Percentiles rank a stretch among this genome's conserved stretches.
phyloP scores from a whole-genome alignment of 345 rosid genomes.

The Viola odorata region DNA sequence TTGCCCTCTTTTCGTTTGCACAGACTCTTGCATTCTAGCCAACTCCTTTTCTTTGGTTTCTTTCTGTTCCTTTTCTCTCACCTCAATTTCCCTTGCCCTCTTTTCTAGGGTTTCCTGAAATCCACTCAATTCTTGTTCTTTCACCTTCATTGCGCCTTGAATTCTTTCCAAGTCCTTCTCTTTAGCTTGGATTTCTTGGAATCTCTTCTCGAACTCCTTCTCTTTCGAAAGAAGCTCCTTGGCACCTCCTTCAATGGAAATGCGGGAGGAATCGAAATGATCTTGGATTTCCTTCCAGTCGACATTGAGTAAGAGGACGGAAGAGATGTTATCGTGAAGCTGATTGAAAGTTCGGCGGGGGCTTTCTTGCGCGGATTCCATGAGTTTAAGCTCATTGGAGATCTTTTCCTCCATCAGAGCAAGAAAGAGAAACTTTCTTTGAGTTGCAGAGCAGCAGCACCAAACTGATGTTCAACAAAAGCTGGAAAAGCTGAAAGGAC shows the following conservation, averaged over 20 bases:
- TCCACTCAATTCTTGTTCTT: too few species aligned
- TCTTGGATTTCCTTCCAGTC: conserved; percentile 45
- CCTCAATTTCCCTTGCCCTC: not conserved
- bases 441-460: too few species aligned
- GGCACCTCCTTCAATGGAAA: conserved; percentile 20
- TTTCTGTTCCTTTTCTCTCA: not conserved
- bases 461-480: too few species aligned
- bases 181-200: not conserved
- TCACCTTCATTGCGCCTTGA: not conserved
- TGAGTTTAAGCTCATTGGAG: conserved; percentile 12
- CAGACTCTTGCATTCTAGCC: not conserved
- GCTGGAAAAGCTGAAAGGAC: too few species aligned
- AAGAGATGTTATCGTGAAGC: conserved; percentile 34
- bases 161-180: not conserved
- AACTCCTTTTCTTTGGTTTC: too few species aligned
- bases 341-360: conserved; percentile 26
- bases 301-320: conserved; percentile 31
- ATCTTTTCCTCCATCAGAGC: conserved; percentile 1
- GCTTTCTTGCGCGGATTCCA: conserved; percentile 10
- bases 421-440: too few species aligned
- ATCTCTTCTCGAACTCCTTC: not conserved
- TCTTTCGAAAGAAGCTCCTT: conserved; percentile 22
- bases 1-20: not conserved
- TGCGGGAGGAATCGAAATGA: conserved; percentile 21
- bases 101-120: too few species aligned